A percentile compares a stretch with the other conserved stretches of the same genome.
Conservation (phyloP, 2,329 filamentous ascomycete species). For the Rutstroemia sydowiana region DNA sequence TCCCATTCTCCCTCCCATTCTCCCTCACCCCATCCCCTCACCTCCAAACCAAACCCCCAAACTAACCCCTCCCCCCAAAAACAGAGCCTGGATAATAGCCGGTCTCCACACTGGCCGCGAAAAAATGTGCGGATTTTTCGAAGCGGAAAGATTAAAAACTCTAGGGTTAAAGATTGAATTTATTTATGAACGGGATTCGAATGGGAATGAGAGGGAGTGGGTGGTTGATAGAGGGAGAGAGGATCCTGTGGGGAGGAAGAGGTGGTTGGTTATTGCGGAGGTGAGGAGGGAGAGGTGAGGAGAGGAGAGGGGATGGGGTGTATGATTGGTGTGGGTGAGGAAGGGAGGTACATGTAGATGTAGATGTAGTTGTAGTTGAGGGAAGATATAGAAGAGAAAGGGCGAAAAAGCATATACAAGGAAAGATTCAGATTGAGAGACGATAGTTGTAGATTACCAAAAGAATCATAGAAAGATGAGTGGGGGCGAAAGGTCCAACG, state of each 20-base stretch:
- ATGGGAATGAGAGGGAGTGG: constrained; percentile 57
- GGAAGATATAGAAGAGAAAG: too few species aligned
- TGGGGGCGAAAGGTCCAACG: too few species aligned
- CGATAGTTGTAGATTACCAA: too few species aligned
- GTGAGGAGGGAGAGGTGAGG: constrained; percentile 31
- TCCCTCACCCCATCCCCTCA: neutral
- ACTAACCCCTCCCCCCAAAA: neutral
- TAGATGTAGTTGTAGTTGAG: too few species aligned
- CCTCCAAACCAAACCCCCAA: neutral
- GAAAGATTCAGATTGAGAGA: too few species aligned
- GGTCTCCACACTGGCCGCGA: constrained; percentile 66
- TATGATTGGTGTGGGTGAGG: neutral
- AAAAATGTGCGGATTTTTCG: constrained; percentile 61
- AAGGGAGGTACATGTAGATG: too few species aligned
- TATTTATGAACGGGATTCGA: constrained; percentile 63
- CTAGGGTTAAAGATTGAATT: constrained; percentile 52
- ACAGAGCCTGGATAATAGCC: constrained; percentile 52
- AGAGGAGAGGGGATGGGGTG: neutral
- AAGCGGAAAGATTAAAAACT: constrained; percentile 36
- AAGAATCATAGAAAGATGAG: too few species aligned
- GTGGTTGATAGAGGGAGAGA: constrained; percentile 51
- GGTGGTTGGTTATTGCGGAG: constrained; percentile 59
- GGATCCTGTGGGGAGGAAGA: constrained; percentile 55
- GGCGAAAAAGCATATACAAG: too few species aligned
- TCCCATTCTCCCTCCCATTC: neutral